Conservation (phyloP, 805 yeast species). For the Hanseniaspora occidentalis region DNA sequence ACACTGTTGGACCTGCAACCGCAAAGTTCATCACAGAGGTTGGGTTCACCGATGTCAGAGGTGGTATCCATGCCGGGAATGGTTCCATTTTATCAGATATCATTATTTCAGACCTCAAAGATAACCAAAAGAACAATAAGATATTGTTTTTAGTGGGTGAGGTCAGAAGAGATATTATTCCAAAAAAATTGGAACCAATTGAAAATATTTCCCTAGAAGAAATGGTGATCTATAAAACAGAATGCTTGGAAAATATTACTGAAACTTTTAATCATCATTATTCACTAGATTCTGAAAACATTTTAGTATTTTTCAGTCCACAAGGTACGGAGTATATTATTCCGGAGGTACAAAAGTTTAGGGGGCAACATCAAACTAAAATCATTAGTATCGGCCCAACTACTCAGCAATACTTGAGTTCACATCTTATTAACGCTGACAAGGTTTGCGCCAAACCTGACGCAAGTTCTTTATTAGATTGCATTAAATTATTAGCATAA, state of each 20-base stretch:
- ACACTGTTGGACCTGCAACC: constrained; percentile 91
- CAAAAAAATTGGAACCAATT: constrained; percentile 38
- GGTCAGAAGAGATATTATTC: constrained; percentile 70
- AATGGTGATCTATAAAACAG: constrained; percentile 58
- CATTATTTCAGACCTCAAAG: constrained; percentile 30
- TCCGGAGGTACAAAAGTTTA: constrained; percentile 24
- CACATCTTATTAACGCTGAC: constrained; percentile 41
- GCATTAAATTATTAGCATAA: constrained; percentile 9
- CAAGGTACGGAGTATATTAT: constrained; percentile 69
- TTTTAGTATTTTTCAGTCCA: constrained; percentile 87
- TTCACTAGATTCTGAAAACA: constrained; percentile 21
- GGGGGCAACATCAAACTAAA: constrained; percentile 14
- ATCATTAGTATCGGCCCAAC: constrained; percentile 92
- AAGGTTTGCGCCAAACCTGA: constrained; percentile 65
- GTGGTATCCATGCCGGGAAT: constrained; percentile 72
- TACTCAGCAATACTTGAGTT: constrained; percentile 49
- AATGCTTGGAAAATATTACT: constrained; percentile 33
- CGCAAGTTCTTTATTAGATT: constrained; percentile 42
- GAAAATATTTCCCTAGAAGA: constrained; percentile 28
- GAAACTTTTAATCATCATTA: constrained; percentile 22
- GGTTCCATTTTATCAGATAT: constrained; percentile 59
- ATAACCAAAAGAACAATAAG: constrained; percentile 12
- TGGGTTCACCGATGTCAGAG: constrained; percentile 60
- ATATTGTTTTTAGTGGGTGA: constrained; percentile 75
- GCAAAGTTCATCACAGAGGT: constrained; percentile 37